Evolutionary conservation across 768 basidiomycete species (phyloP), one percentile per base, ranked within the genome.

Genomic region (Porphyrellus cyaneotinctus): DNA sequence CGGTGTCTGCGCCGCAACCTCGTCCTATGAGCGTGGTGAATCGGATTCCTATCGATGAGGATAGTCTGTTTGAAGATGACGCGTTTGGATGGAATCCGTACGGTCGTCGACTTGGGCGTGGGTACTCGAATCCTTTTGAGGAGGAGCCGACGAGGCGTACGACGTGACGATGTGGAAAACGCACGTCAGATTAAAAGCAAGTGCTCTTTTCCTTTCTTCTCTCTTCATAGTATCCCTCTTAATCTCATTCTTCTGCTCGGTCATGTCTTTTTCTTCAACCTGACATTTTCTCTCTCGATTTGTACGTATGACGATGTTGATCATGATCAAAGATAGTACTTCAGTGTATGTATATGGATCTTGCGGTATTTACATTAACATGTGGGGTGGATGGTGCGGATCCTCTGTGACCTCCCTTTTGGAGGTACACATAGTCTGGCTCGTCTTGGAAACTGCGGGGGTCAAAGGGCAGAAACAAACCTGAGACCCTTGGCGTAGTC

Each of bases 41-140:
- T 15, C 64, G 64, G 18, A 35, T 66, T 41, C 64, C 62, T 0
- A 41, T 63, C 9, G 56, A 64, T 0, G 64, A 66, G 30, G 63
- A 64, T 7, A 32, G 38, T 11, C 7, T 36, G 39, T 56, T 58
- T 18, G 63, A 65, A 2, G 63, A 64, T 0, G 44, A 35, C 22
- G 32, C 51, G 46, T 57, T 59, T 53, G 54, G 57, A 15, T 63
- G 62, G 62, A 17, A 28, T 9, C 3, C 35, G 14, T 50, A 43
- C 0, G 22, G 54, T 5, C 23, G 46, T 13, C 39, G 47, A 12
- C 5, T 24, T 3, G 56, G 35, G 6, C 47, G 28, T 6, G 1
- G 17, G 22, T 47, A 44, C 24, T 23, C 39, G 39, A 24, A 14
- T 24, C 6, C 33, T 10, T 36, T 46, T 23, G 54, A 33, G 13